Conservation (phyloP, 179 eudicot species). For the Heliamphora pulchella region DNA sequence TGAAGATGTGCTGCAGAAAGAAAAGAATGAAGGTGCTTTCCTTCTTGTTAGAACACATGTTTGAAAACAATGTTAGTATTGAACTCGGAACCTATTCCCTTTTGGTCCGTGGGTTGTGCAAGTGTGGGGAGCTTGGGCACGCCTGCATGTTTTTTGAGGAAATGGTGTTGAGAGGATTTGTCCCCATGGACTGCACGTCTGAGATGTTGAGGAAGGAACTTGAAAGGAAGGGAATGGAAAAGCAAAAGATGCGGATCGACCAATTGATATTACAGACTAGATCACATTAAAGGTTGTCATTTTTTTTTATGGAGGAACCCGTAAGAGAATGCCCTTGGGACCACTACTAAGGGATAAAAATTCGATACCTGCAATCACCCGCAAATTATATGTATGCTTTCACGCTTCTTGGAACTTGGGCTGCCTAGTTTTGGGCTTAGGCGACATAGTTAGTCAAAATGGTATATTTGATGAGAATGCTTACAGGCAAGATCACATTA, state of each 20-base stretch:
- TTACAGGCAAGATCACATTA: too few relatives aligned
- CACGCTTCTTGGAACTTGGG: too few relatives aligned
- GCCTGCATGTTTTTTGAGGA: conserved; percentile 64
- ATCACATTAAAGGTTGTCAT: neutral
- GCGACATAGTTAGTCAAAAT: too few relatives aligned
- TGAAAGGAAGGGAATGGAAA: conserved; percentile 52
- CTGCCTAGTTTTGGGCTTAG: too few relatives aligned
- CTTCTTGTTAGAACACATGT: conserved; percentile 65
- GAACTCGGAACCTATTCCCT: conserved; percentile 61
- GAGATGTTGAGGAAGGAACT: conserved; percentile 42
- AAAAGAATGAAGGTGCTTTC: conserved; percentile 70
- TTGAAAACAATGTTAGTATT: conserved; percentile 48
- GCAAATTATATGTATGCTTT: too few relatives aligned
- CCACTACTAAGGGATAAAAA: too few relatives aligned
- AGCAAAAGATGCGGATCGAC: conserved; percentile 47
- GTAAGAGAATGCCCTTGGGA: too few relatives aligned
- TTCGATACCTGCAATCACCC: too few relatives aligned
- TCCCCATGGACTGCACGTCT: conserved; percentile 45
- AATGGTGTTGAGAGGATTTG: conserved; percentile 45
- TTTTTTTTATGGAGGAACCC: too few relatives aligned
- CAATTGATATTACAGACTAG: conserved; percentile 36
- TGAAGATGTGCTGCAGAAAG: conserved; percentile 68
- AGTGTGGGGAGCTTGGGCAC: conserved; percentile 51
- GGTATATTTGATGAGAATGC: too few relatives aligned
- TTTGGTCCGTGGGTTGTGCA: conserved; percentile 52